Evolutionary conservation across 169 alveolate species (phyloP).

Genomic region (Plasmodium sp.): DNA sequence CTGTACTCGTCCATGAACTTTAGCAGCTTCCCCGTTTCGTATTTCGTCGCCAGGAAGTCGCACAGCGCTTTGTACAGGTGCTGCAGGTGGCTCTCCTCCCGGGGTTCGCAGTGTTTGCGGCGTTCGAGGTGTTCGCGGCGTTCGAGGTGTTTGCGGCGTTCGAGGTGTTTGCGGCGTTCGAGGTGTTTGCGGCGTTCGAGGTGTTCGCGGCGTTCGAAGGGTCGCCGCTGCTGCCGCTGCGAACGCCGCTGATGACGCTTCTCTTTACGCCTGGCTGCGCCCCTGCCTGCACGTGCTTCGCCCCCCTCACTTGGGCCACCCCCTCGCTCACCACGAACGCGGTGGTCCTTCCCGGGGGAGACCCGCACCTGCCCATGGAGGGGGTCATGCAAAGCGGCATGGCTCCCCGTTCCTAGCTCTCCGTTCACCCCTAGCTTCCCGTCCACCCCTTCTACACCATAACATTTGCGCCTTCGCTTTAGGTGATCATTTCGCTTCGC

Average conservation of each 20-base stretch:
- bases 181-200: too few relatives aligned
- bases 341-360: background rate
- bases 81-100: background rate
- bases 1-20: slow-evolving; percentile 88
- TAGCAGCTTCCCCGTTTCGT: slow-evolving; percentile 86
- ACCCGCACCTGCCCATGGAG: background rate
- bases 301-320: background rate
- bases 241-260: background rate
- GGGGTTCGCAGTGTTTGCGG: too few relatives aligned
- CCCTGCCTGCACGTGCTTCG: background rate
- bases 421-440: background rate
- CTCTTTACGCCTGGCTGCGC: background rate
- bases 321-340: background rate
- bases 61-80: slow-evolving; percentile 83
- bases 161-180: too few relatives aligned
- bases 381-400: background rate
- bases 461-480: background rate
- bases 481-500: background rate
- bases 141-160: too few relatives aligned
- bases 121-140: too few relatives aligned
- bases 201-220: too few relatives aligned
- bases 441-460: background rate
- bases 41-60: slow-evolving; percentile 82
- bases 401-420: background rate
- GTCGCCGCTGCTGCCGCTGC: background rate